phyloP scores from a whole-genome alignment of 1,284 basidiomycete species.

The Ganoderma sp. region DNA sequence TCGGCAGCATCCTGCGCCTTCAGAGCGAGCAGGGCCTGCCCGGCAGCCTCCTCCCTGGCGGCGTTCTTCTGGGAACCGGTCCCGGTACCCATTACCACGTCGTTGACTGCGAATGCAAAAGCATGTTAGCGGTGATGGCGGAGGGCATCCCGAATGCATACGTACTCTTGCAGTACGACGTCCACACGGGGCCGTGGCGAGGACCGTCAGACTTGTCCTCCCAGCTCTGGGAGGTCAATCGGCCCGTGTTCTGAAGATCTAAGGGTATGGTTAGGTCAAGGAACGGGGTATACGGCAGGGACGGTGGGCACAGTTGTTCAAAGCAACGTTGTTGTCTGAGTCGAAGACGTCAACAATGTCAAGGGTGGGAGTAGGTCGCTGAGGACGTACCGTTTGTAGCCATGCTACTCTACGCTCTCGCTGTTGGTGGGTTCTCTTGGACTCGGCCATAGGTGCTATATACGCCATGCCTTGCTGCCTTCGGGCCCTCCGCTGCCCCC shows the following conservation, averaged over 20 bases:
- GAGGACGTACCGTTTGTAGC: slow-evolving; percentile 23
- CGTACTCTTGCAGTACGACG: slow-evolving; percentile 62
- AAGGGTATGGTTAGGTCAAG: slow-evolving; percentile 4
- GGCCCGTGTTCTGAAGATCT: slow-evolving; percentile 60
- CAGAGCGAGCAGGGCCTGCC: slow-evolving; percentile 50
- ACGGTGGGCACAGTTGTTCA: slow-evolving; percentile 39
- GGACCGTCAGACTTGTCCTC: slow-evolving; percentile 52
- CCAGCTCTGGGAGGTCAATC: slow-evolving; percentile 58
- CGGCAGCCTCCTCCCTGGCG: slow-evolving; percentile 61
- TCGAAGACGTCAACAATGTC: slow-evolving; percentile 1
- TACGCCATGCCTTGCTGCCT: slow-evolving; percentile 25
- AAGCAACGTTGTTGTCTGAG: slow-evolving; percentile 33
- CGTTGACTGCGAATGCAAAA: slow-evolving; percentile 48
- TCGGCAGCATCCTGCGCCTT: slow-evolving; percentile 14
- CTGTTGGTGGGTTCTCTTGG: slow-evolving; percentile 9
- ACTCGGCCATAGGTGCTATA: slow-evolving; percentile 24
- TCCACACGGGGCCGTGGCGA: slow-evolving; percentile 60
- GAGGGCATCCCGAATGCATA: slow-evolving; percentile 1
- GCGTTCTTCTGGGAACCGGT: slow-evolving; percentile 56
- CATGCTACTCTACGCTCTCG: slow-evolving; percentile 26
- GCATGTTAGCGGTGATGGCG: slow-evolving; percentile 3
- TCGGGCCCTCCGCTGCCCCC: slow-evolving; percentile 23
- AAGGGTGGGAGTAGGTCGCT: neutral
- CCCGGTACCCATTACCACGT: slow-evolving; percentile 49
- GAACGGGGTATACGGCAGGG: neutral